Evolutionary conservation across 352 stramenopile species (phyloP).

Genomic region (Pythium plurisporium): DNA sequence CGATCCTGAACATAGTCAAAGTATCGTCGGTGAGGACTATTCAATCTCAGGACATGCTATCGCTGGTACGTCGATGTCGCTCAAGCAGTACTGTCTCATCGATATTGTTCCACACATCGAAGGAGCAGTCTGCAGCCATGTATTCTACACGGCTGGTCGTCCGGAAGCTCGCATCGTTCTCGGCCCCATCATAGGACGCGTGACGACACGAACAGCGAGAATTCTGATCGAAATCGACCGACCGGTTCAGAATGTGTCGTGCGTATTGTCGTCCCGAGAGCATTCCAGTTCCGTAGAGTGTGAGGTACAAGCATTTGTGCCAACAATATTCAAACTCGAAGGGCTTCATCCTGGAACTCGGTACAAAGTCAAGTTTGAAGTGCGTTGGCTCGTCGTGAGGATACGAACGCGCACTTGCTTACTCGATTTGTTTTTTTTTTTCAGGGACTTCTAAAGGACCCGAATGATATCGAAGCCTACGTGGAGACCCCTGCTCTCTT

Average conservation of each 20-base stretch:
- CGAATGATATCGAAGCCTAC: conserved; percentile 14
- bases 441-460: conserved; percentile 35
- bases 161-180: conserved; percentile 41
- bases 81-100: conserved; percentile 41
- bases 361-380: conserved; percentile 60
- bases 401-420: too few relatives aligned
- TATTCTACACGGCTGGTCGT: conserved; percentile 35
- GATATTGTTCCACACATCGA: conserved; percentile 43
- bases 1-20: neutral
- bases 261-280: conserved; percentile 20
- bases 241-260: conserved; percentile 29
- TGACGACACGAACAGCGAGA: conserved; percentile 44
- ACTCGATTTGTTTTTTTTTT: neutral
- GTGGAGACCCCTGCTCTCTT: conserved; percentile 36
- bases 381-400: conserved; percentile 4
- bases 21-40: conserved; percentile 1
- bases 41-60: neutral
- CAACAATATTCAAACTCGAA: conserved; percentile 62
- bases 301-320: conserved; percentile 39
- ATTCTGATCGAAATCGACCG: conserved; percentile 66
- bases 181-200: conserved; percentile 55
- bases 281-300: conserved; percentile 12
- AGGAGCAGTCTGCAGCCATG: conserved; percentile 26
- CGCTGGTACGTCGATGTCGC: neutral
- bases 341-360: conserved; percentile 42